phyloP scores from a whole-genome alignment of 768 basidiomycete genomes.

The Macrocybe gigantea region DNA sequence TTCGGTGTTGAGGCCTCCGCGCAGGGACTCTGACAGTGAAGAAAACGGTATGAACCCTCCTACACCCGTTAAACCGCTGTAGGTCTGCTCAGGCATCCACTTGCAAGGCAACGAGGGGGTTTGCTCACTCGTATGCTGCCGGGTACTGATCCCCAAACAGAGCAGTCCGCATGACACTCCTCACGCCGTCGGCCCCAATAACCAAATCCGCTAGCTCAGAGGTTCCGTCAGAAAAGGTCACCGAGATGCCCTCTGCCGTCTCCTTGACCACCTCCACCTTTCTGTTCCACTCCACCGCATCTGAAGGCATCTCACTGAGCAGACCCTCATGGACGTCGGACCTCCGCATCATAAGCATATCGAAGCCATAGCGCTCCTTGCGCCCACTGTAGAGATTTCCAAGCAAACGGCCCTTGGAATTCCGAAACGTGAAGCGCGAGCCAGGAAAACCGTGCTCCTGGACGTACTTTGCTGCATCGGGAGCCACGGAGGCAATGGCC shows the following conservation, averaged over 20 bases:
- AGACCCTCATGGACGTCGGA: conserved; percentile 28
- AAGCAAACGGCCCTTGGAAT: conserved; percentile 28
- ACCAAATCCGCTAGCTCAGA: conserved; percentile 28
- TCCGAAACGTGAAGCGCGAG: conserved; percentile 21
- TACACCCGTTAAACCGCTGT: conserved; percentile 25
- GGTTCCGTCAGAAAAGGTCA: conserved; percentile 24
- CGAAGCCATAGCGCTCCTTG: conserved; percentile 25
- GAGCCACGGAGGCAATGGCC: conserved; percentile 23
- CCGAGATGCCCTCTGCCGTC: conserved; percentile 15
- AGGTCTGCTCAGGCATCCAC: not conserved
- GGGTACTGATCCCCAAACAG: conserved; percentile 22
- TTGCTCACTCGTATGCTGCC: conserved; percentile 22
- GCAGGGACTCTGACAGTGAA: conserved; percentile 19
- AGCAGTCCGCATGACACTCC: conserved; percentile 27
- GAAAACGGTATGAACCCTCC: conserved; percentile 31
- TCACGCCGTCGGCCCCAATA: conserved; percentile 34
- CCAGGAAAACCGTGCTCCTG: conserved; percentile 19
- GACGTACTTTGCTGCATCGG: conserved; percentile 23
- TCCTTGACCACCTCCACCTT: conserved; percentile 22
- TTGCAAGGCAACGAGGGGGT: conserved; percentile 1
- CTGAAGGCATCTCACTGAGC: conserved; percentile 19
- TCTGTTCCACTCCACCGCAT: conserved; percentile 24
- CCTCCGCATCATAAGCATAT: conserved; percentile 26
- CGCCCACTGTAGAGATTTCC: conserved; percentile 20
- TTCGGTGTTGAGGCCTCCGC: conserved; percentile 19